Evolutionary conservation across 2,329 filamentous ascomycete species (phyloP), one percentile per base, ranked within the genome.

Genomic region (Calonectria pteridis): DNA sequence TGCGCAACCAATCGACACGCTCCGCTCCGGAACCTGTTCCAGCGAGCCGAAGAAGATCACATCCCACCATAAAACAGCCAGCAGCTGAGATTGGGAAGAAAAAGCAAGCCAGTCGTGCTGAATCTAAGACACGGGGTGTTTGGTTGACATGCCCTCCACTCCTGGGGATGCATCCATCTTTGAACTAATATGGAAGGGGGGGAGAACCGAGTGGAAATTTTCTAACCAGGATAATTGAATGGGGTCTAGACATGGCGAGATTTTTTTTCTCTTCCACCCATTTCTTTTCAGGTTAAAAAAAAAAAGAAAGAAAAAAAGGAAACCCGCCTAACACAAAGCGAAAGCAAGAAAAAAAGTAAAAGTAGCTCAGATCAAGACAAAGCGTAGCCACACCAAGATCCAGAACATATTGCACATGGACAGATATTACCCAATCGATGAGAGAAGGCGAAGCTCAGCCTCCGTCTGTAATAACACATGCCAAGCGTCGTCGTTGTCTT

Each of bases 391-490:
- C 76, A 75, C 72, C 53, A 69, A 65, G 72, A 75, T 78, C 75
- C 72, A 69, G 69, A 74, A 66, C 33, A 62, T 63, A 43, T 65
- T 71, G 72, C 74, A 49, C 14, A 75, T 51, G 29, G 28, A 67
- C 55, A 65, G 77, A 73, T 71, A 67, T 59, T 74, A 43, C 51
- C 78, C 78, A 80, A 80, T 79, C 77, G 75, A 75, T 76, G 66
- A 40, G 51, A 65, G 66, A 77, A 67, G 77, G 78, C 77, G 53
- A 75, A 72, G 51, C 35, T 53, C 55, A 69, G 66, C 71, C 75
- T 67, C 49, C 49, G 75, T 71, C 73, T 70, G 63, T 77, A 62
- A 70, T 73, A 53, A 66, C 51, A 66, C 66, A 73, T 69, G 66
- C 43, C 50, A 50, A 65, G 50, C 26, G 66, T 65, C 40, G 40